These are phyloP conservation scores for Piloderma croceum DNA, from an alignment of 768 basidiomycete species.

Conservation along the genomic window DNA sequence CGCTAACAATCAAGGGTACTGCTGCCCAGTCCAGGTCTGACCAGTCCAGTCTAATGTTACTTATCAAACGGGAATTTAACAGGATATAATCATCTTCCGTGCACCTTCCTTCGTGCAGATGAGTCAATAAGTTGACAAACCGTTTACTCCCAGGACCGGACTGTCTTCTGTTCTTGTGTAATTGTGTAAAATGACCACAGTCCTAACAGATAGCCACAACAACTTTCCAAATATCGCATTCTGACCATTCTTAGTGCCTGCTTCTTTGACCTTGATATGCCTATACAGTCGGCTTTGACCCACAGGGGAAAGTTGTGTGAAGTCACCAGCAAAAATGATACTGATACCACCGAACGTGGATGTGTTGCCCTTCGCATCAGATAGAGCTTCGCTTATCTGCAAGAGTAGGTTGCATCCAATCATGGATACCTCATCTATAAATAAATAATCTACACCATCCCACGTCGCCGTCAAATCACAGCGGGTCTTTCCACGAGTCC, in stretches of 20 bases:
- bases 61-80: constrained; percentile 13
- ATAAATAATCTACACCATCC: constrained; percentile 20
- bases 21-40: constrained; percentile 15
- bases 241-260: constrained; percentile 8
- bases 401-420: constrained; percentile 28
- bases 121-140: constrained; percentile 17
- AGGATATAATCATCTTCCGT: constrained; percentile 18
- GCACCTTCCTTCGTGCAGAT: constrained; percentile 23
- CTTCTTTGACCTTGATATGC: background rate
- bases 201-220: constrained; percentile 27
- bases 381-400: constrained; percentile 29
- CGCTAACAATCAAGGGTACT: constrained; percentile 31
- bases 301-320: constrained; percentile 37
- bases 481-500: constrained; percentile 4
- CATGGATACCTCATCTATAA: constrained; percentile 33
- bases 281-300: constrained; percentile 20
- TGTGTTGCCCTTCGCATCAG: constrained; percentile 24
- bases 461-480: constrained; percentile 26
- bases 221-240: constrained; percentile 24
- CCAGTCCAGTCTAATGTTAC: constrained; percentile 2
- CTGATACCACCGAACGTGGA: constrained; percentile 34
- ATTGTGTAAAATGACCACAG: constrained; percentile 23
- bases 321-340: constrained; percentile 39
- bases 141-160: constrained; percentile 12
- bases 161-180: constrained; percentile 22